These are phyloP conservation scores for Umbelopsis sp. DNA, from an alignment of 192 early-diverging fungal species.

Conservation along the genomic window DNA sequence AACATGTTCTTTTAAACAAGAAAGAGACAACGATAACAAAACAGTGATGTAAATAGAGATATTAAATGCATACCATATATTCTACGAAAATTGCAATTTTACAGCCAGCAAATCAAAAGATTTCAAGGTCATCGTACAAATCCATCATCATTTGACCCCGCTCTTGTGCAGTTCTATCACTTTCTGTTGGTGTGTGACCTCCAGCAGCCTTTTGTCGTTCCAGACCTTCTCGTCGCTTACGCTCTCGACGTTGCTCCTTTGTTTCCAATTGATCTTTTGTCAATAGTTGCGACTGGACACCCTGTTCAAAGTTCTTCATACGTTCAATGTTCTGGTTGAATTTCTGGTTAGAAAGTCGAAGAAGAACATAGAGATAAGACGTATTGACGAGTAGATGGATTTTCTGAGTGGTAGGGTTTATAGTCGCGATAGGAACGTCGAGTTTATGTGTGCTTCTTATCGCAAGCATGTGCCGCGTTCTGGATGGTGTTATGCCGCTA, in stretches of 20 bases:
- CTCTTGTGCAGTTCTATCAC: not conserved
- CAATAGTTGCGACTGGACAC: constrained; percentile 23
- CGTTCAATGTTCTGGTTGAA: constrained; percentile 40
- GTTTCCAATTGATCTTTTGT: constrained; percentile 29
- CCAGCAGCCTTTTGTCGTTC: constrained; percentile 23
- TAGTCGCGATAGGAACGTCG: constrained; percentile 54
- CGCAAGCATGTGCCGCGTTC: constrained; percentile 54
- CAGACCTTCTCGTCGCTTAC: constrained; percentile 45
- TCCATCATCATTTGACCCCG: not conserved
- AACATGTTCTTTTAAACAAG: no score
- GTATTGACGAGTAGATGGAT: constrained; percentile 47
- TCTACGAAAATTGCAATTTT: not conserved
- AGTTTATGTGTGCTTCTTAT: constrained; percentile 54
- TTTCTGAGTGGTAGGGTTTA: constrained; percentile 23
- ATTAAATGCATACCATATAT: not conserved
- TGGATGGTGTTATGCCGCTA: constrained; percentile 49
- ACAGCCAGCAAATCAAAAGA: not conserved
- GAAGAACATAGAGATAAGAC: constrained; percentile 40
- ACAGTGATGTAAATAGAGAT: no score
- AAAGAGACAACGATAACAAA: no score
- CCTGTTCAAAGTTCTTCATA: constrained; percentile 27
- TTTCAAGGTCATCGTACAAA: constrained; percentile 14
- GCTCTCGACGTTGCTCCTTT: constrained; percentile 46
- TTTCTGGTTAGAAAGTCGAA: constrained; percentile 48
- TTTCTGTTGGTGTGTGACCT: not conserved